phyloP scores from a whole-genome alignment of 345 rosid species.

The Lepidium didymum region DNA sequence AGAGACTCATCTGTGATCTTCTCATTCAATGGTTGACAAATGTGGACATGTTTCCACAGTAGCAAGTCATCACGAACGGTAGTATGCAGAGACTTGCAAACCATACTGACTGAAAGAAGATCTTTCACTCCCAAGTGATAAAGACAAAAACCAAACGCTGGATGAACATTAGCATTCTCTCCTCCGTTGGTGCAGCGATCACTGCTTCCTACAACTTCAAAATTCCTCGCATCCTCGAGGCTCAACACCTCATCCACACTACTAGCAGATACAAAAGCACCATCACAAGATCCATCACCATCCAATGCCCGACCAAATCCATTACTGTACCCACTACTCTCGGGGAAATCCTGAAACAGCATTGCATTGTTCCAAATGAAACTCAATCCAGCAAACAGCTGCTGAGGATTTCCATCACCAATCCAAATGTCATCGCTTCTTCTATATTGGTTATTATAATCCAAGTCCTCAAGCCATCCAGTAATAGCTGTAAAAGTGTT shows the following conservation, averaged over 20 bases:
- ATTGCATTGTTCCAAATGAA: slow-evolving; percentile 74
- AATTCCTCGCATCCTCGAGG: slow-evolving; percentile 19
- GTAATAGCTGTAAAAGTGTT: slow-evolving; percentile 73
- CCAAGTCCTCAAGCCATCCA: slow-evolving; percentile 88
- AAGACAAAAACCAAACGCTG: slow-evolving; percentile 52
- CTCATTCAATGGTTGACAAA: slow-evolving; percentile 73
- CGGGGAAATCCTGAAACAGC: slow-evolving; percentile 52
- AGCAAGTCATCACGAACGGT: slow-evolving; percentile 55
- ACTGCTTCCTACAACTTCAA: slow-evolving; percentile 18
- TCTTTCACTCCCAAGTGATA: slow-evolving; percentile 59
- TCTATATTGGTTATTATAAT: slow-evolving; percentile 47
- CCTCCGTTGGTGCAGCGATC: slow-evolving; percentile 19
- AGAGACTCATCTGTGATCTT: slow-evolving; percentile 82
- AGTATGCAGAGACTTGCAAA: slow-evolving; percentile 51
- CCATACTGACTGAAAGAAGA: slow-evolving; percentile 63
- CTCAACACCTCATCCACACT: slow-evolving; percentile 33
- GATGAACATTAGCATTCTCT: slow-evolving; percentile 43
- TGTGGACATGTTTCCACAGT: slow-evolving; percentile 71
- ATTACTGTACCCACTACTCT: slow-evolving; percentile 14
- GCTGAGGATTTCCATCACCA: slow-evolving; percentile 42
- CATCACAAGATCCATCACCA: slow-evolving; percentile 20
- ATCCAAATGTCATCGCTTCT: slow-evolving; percentile 35
- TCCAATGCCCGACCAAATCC: slow-evolving; percentile 21
- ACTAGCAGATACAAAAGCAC: slow-evolving; percentile 22
- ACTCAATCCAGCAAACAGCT: slow-evolving; percentile 69